Base-by-base conservation (phyloP, 345 rosid species). In the Hirschfeldia incana region DNA sequence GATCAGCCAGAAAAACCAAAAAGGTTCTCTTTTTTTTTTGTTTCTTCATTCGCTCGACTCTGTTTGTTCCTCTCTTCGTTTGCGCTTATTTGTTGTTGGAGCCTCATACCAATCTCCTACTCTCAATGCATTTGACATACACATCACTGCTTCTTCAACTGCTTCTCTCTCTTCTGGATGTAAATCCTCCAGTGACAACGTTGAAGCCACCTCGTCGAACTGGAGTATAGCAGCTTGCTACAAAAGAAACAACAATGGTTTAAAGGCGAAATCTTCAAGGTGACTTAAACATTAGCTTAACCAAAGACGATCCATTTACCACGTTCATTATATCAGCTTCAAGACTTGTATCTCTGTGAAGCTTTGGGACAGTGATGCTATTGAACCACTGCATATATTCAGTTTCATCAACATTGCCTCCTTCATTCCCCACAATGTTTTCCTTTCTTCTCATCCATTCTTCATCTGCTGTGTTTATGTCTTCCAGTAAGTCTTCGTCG, bases 341-440 rank as follows among this genome's bases (percentile, higher is more conserved):
- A 0, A 82, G 81, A 57, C 76, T 77, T 76, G 84, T 82, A 78
- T 82, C 82, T 77, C 84, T 82, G 57, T 82, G 81, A 67, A 82
- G 81, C 63, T 77, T 82, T 30, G 81, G 77, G 78, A 81, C 67
- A 8, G 94, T 90, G 69, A 90, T 86, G 82, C 69, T 88, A 62
- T 74, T 77, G 76, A 82, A 90, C 93, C 97, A 90, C 72, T 86
- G 86, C 92, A 88, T 87, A 77, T 88, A 90, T 72, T 83, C 92
- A 12, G 15, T 70, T 79, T 87, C 93, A 69, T 90, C 89, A 10
- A 66, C 78, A 46, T 67, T 80, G 33, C 81, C 89, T 81, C 70
- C 81, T 72, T 65, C 86, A 76, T 82, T 82, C 65, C 82, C 83
- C 62, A 86, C 88, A 73, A 89, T 84, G 80, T 78, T 82, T 62